Percentiles rank a stretch among this genome's conserved stretches.
Evolutionary conservation across 306 rosid species (phyloP).

Genomic region (Glycine tomentella): DNA sequence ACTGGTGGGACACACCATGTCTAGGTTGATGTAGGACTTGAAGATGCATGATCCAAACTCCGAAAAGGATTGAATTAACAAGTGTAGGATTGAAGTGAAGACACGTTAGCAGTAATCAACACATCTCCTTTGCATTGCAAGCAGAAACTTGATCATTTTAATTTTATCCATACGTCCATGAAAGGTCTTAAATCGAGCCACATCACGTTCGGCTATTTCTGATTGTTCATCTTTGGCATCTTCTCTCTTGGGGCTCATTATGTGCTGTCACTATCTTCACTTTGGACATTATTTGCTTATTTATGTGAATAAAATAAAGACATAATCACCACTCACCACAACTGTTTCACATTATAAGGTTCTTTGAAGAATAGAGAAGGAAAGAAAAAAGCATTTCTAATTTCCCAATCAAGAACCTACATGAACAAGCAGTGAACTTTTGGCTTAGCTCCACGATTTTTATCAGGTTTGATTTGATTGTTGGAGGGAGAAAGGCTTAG

Average conservation of each 20-base stretch:
- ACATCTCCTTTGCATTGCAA: background rate
- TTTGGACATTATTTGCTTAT: background rate
- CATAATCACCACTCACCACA: background rate
- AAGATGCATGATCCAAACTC: constrained; percentile 25
- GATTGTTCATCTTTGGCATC: background rate
- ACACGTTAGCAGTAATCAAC: background rate
- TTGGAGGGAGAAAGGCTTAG: background rate
- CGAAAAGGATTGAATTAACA: constrained; percentile 9
- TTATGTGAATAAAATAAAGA: background rate
- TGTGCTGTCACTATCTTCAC: too few relatives aligned
- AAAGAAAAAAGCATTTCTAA: background rate
- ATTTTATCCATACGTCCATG: background rate
- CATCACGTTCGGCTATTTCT: constrained; percentile 2
- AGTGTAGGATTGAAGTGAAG: constrained; percentile 6
- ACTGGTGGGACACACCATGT: constrained; percentile 7
- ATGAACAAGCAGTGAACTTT: background rate
- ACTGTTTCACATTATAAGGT: background rate
- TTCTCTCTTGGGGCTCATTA: background rate
- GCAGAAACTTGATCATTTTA: background rate
- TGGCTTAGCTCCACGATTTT: constrained; percentile 8
- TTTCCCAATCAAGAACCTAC: background rate
- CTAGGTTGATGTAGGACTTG: constrained; percentile 33
- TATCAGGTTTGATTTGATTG: background rate
- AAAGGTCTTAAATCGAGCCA: constrained; percentile 27
- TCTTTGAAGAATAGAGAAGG: background rate